These are phyloP conservation scores for Leptographium galeiforme DNA, from an alignment of 2,329 filamentous ascomycete genomes.

Conservation along the genomic window DNA sequence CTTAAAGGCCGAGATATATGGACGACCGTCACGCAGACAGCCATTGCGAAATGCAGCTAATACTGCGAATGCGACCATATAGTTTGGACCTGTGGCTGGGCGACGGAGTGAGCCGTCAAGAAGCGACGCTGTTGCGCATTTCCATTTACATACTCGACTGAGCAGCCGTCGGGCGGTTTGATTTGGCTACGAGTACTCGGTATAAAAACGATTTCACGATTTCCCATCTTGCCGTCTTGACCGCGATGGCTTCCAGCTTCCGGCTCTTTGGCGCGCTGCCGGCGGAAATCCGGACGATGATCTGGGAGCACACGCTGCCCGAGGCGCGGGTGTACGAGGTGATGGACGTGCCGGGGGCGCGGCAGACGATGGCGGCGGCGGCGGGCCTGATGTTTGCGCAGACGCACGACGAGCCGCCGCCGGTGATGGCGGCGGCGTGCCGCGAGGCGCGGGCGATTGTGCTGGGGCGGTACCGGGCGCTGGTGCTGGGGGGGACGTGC, in stretches of 20 bases:
- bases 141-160: not conserved
- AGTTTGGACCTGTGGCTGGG: too few species aligned
- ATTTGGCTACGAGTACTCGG: too few species aligned
- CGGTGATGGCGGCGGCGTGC: conserved; percentile 28
- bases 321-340: conserved; percentile 32
- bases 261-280: conserved; percentile 22
- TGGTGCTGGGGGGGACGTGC: conserved; percentile 29
- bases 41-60: too few species aligned
- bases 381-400: conserved; percentile 33
- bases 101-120: too few species aligned
- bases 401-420: conserved; percentile 29
- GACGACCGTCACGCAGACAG: too few species aligned
- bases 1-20: too few species aligned
- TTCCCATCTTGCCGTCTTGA: too few species aligned
- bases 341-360: conserved; percentile 29
- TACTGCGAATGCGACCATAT: too few species aligned
- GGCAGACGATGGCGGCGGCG: conserved; percentile 24
- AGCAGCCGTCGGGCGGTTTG: too few species aligned
- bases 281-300: conserved; percentile 29
- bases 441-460: conserved; percentile 29
- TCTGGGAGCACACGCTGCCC: conserved; percentile 32
- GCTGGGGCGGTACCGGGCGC: conserved; percentile 27
- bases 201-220: too few species aligned
- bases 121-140: too few species aligned
- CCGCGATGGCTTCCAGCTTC: conserved; percentile 14